Evolutionary conservation across 202 grass and related monocot genomes (phyloP).

Genomic region (Setaria italica): DNA sequence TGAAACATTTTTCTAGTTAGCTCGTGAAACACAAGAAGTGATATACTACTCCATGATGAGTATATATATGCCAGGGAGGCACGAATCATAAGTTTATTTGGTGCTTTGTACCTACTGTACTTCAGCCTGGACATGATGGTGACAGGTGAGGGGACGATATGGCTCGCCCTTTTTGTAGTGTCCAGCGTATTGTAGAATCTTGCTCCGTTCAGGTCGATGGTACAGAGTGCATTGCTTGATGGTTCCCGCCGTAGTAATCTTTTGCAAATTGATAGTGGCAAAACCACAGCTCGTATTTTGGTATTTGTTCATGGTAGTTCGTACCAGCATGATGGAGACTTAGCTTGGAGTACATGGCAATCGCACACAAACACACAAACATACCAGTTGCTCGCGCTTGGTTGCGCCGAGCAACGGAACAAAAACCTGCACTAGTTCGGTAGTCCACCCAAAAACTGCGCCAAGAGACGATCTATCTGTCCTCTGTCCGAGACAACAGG

Average conservation of each 20-base stretch:
- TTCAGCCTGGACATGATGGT: constrained; percentile 20
- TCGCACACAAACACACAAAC: not conserved
- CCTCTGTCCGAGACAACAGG: not conserved
- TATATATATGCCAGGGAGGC: constrained; percentile 3
- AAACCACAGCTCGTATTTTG: not conserved
- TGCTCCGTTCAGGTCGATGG: not conserved
- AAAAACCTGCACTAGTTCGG: not conserved
- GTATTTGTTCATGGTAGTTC: not conserved
- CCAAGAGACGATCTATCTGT: not conserved
- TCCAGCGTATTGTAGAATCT: not conserved
- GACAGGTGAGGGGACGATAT: constrained; percentile 17
- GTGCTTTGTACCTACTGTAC: not conserved
- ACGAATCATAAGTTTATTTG: not conserved
- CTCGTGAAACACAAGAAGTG: not conserved
- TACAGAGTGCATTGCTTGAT: not conserved
- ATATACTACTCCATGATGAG: not conserved
- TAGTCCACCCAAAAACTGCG: not conserved
- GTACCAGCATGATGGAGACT: not conserved
- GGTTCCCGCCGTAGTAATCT: not conserved
- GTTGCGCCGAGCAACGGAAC: not conserved
- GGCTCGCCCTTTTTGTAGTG: not conserved
- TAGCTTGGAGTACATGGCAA: constrained; percentile 4
- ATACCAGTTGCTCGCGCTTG: not conserved
- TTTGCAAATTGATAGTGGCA: not conserved
- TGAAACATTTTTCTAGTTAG: constrained; percentile 13